Percentiles rank a stretch among this genome's conserved stretches.
These are phyloP conservation scores for Danielozyma ontarioensis DNA, from an alignment of 805 yeast genomes.

Conservation along the genomic window DNA sequence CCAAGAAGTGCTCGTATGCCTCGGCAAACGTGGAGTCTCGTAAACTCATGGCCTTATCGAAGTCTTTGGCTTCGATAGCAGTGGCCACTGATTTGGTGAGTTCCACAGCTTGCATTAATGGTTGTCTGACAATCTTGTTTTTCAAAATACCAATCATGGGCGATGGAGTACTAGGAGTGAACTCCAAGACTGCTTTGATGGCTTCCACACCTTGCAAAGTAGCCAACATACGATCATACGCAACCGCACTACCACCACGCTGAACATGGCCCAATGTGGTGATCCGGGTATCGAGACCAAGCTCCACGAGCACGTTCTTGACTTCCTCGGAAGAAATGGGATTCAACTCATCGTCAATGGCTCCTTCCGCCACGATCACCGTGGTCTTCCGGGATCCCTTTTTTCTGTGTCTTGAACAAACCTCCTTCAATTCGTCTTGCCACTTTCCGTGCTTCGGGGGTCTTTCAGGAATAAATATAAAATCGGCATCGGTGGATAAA, in stretches of 20 bases:
- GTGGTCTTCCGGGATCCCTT: slow-evolving; percentile 92
- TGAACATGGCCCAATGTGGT: slow-evolving; percentile 97
- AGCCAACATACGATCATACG: slow-evolving; percentile 85
- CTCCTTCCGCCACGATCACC: slow-evolving; percentile 98
- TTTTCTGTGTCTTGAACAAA: slow-evolving; percentile 73
- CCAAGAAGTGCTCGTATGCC: slow-evolving; percentile 65
- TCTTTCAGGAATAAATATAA: slow-evolving; percentile 88
- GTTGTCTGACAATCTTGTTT: slow-evolving; percentile 79
- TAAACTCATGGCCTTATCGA: slow-evolving; percentile 78
- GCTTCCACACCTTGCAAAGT: slow-evolving; percentile 98
- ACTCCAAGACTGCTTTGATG: slow-evolving; percentile 82
- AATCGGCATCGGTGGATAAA: slow-evolving; percentile 93
- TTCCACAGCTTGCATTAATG: slow-evolving; percentile 85
- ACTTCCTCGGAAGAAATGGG: slow-evolving; percentile 81
- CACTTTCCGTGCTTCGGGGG: slow-evolving; percentile 74
- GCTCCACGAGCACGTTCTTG: slow-evolving; percentile 70
- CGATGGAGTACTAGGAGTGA: slow-evolving; percentile 87
- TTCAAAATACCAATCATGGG: slow-evolving; percentile 91
- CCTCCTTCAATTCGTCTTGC: slow-evolving; percentile 72
- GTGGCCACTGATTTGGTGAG: slow-evolving; percentile 86
- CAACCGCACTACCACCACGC: slow-evolving; percentile 98
- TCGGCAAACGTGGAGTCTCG: slow-evolving; percentile 88
- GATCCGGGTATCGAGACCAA: slow-evolving; percentile 91
- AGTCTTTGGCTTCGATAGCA: slow-evolving; percentile 75
- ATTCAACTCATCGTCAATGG: slow-evolving; percentile 72